Conservation (phyloP, 306 rosid species). For the Cucurbita pepo region DNA sequence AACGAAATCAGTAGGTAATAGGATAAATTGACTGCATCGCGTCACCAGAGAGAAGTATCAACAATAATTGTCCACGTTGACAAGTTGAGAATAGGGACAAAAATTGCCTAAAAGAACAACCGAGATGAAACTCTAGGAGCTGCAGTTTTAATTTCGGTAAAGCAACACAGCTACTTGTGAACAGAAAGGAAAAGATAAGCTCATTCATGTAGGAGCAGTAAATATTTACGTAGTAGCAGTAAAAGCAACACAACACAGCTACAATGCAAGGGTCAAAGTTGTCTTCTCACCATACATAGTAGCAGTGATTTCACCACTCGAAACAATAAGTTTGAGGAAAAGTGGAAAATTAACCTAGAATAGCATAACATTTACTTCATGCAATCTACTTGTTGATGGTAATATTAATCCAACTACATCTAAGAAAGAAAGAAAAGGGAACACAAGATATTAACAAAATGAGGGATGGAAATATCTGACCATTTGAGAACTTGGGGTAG, state of each 20-base stretch:
- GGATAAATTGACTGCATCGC: neutral
- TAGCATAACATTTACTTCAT: neutral
- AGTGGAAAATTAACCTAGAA: neutral
- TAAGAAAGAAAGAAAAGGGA: neutral
- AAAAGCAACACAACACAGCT: neutral
- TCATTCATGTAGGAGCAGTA: too few relatives aligned
- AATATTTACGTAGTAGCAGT: too few relatives aligned
- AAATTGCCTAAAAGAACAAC: neutral
- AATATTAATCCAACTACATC: neutral
- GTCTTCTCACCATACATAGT: neutral
- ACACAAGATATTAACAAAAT: neutral
- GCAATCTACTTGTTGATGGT: neutral
- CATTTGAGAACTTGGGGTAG: constrained; percentile 77
- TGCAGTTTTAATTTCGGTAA: neutral
- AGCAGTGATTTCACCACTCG: neutral
- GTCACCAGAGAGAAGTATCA: neutral
- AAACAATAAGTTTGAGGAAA: neutral
- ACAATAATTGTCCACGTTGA: neutral
- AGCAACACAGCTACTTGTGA: neutral
- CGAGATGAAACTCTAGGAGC: neutral
- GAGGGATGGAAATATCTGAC: constrained; percentile 20
- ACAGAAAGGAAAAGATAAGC: neutral
- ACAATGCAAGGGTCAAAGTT: neutral
- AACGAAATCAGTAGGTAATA: neutral
- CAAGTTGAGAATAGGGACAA: neutral